Evolutionary conservation across 2,329 filamentous ascomycete species (phyloP), one percentile per base, ranked within the genome.

Genomic region (Dothideomycetes sp.): DNA sequence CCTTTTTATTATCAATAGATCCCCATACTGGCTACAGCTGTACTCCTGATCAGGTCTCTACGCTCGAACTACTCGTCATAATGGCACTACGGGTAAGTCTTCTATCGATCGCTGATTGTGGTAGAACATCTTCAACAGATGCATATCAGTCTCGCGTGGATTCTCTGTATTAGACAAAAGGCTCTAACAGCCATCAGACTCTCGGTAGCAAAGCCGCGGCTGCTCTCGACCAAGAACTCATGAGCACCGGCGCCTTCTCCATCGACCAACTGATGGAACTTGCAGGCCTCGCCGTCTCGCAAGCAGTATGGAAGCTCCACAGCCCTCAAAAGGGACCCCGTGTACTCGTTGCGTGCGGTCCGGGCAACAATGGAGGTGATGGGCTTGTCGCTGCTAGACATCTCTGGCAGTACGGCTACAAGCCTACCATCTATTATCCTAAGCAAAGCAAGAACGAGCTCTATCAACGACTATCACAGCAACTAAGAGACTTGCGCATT

Each of bases 231-330:
- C 80, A 84, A 60, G 89, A 98, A 58, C 79, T 98, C 46, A 96
- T 98, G 88, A 84, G 77, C 56, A 77, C 79, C 1, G 76, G 77
- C 30, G 87, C 84, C 7, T 98, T 94, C 64, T 94, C 86, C 9
- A 75, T 98, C 40, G 91, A 96, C 57, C 91, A 98, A 62, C 69
- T 98, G 36, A 96, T 98, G 91, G 91, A 96, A 58, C 68, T 98
- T 5, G 91, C 91, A 32, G 91, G 91, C 0, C 72, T 98, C 1
- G 88, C 87, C 1, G 87, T 96, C 18, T 89, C 89, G 10, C 87
- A 96, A 69, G 87, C 83, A 37, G 85, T 96, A 5, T 94, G 84
- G 62, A 78, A 77, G 41, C 73, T 95, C 3, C 88, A 95, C 47
- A 88, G 89, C 1, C 73, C 77, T 0, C 73, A 58, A 43, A 74